Conservation (phyloP, 139 green algal genomes). For the Parachlorella kessleri region DNA sequence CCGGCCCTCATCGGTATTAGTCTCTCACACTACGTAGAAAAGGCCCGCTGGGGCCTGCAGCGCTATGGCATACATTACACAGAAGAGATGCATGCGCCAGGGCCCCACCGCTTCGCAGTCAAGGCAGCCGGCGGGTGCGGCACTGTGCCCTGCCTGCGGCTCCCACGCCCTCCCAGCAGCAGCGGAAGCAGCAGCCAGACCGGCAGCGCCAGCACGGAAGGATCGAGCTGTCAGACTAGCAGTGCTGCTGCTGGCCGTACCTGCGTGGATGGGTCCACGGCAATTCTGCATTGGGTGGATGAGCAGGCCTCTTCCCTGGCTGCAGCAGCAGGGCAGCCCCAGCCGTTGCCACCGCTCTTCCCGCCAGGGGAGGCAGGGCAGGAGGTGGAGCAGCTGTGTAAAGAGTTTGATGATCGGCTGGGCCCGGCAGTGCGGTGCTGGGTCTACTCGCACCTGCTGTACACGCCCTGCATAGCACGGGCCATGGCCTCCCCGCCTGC, state of each 20-base stretch:
- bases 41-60: constrained; percentile 15
- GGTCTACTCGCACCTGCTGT: constrained; percentile 21
- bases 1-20: constrained; percentile 2
- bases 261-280: constrained; percentile 1
- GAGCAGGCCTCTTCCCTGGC: not conserved
- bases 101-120: not conserved
- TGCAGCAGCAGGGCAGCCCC: not conserved
- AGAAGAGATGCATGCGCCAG: constrained; percentile 6
- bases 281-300: constrained; percentile 16
- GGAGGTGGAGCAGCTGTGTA: constrained; percentile 1
- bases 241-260: not conserved
- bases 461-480: not conserved
- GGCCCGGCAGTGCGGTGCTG: not conserved
- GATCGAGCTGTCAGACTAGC: too few relatives aligned
- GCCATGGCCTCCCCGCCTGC: constrained; percentile 1
- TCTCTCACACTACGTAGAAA: not conserved
- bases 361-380: not conserved
- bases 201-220: too few relatives aligned
- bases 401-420: not conserved
- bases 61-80: not conserved
- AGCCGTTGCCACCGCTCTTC: constrained; percentile 11
- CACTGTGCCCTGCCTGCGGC: constrained; percentile 16
- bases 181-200: too few relatives aligned
- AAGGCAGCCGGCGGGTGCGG: not conserved
- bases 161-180: too few relatives aligned